Conservation (phyloP, 2,329 filamentous ascomycete genomes). For the Aspergillus fischeri region DNA sequence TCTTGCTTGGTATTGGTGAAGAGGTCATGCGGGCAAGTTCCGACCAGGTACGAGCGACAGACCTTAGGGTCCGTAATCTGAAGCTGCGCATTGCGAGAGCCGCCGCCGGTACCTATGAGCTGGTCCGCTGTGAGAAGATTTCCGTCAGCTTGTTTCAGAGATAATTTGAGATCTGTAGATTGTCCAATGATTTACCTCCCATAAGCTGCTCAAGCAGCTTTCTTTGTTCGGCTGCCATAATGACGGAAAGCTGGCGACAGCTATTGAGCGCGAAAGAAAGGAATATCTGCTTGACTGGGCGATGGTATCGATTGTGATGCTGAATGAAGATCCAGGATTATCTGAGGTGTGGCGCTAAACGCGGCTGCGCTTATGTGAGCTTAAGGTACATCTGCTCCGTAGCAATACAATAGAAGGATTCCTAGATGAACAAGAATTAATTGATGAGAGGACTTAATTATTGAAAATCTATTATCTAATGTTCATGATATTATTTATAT, state of each 20-base stretch:
- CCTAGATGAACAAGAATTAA: not conserved
- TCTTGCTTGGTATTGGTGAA: conserved; percentile 99
- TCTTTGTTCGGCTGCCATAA: conserved; percentile 93
- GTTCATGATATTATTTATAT: not conserved
- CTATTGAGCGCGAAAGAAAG: not conserved
- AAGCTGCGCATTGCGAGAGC: conserved; percentile 73
- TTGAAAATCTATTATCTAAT: not conserved
- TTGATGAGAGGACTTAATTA: not conserved
- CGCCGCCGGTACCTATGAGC: conserved; percentile 74
- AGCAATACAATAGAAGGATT: not conserved
- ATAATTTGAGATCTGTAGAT: not conserved
- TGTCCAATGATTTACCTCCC: conserved; percentile 44
- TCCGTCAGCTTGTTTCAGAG: conserved; percentile 23
- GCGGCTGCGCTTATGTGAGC: conserved; percentile 21
- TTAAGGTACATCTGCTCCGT: not conserved
- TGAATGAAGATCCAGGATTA: not conserved
- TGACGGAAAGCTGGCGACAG: conserved; percentile 14
- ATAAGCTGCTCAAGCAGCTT: conserved; percentile 95
- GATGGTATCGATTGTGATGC: not conserved
- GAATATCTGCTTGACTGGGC: not conserved
- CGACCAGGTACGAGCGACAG: conserved; percentile 88
- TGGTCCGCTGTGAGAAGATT: conserved; percentile 44
- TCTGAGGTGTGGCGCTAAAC: conserved; percentile 24
- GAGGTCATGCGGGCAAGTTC: conserved; percentile 94
- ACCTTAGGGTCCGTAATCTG: conserved; percentile 88